Conservation (phyloP, 2,329 filamentous ascomycete species). For the Fonsecaea pedrosoi region DNA sequence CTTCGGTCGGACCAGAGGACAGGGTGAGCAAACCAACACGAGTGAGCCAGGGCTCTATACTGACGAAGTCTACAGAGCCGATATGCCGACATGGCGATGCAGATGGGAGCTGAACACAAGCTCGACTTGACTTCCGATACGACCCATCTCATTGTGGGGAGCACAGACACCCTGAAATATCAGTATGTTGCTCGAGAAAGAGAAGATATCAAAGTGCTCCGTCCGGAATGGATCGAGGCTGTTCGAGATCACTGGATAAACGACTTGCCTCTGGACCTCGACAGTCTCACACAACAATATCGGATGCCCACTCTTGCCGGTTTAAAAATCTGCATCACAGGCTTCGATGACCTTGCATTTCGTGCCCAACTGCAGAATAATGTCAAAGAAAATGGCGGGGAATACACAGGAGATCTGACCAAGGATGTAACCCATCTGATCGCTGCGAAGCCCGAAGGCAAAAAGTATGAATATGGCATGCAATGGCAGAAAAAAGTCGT, state of each 20-base stretch:
- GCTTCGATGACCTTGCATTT: slow-evolving; percentile 70
- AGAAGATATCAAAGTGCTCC: slow-evolving; percentile 82
- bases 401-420: slow-evolving; percentile 86
- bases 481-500: slow-evolving; percentile 83
- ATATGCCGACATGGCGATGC: slow-evolving; percentile 60
- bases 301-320: slow-evolving; percentile 55
- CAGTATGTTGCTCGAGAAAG: slow-evolving; percentile 90
- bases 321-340: slow-evolving; percentile 71
- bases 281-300: slow-evolving; percentile 68
- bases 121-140: slow-evolving; percentile 95
- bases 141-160: slow-evolving; percentile 90
- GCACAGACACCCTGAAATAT: slow-evolving; percentile 90
- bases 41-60: slow-evolving; percentile 25
- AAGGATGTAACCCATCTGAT: slow-evolving; percentile 87
- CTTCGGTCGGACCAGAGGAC: slow-evolving; percentile 78
- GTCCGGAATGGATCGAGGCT: slow-evolving; percentile 82
- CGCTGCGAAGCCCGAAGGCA: slow-evolving; percentile 76
- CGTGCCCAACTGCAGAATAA: slow-evolving; percentile 73
- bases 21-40: slow-evolving; percentile 63
- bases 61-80: slow-evolving; percentile 45
- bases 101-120: slow-evolving; percentile 87
- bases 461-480: slow-evolving; percentile 88
- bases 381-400: slow-evolving; percentile 74
- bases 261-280: slow-evolving; percentile 76
- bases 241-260: slow-evolving; percentile 80